Base-by-base conservation (phyloP, 345 rosid species). In the Citropsis articulata region DNA sequence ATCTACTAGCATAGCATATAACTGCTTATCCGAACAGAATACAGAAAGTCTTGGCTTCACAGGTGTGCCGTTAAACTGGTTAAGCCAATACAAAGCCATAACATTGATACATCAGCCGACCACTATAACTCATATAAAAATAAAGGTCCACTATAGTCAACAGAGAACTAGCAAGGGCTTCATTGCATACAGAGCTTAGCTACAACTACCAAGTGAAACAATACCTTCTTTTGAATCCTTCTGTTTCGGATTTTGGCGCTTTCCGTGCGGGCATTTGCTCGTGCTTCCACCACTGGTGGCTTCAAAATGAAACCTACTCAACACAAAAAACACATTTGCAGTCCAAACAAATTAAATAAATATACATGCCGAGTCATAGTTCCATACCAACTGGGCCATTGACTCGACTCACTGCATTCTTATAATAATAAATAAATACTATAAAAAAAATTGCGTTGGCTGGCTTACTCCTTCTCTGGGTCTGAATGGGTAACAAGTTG, bases 1-100 rank as follows among this genome's bases (percentile, higher is more conserved):
- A 84, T 95, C 99, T 1, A 95, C 94, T 82, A 95, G 86, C 95
- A 90, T 87, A 10, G 94, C 98, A 73, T 93, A 93, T 31, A 95
- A 83, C 78, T 95, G 99, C 65, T 92, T 91, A 22, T 91, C 91
- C 27, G 97, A 93, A 84, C 97, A 92, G 88, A 95, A 95, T 25
- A 95, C 98, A 6, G 98, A 93, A 16, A 93, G 90, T 82, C 99
- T 86, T 62, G 98, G 98, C 36, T 86, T 93, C 64, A 77, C 76
- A 24, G 87, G 81, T 45, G 94, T 90, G 79, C 97, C 97, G 25
- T 86, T 90, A 71, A 89, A 92, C 97, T 92, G 84, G 31, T 73
- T 21, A 38, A 71, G 59, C 42, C 66, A 62, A 55, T 63, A 60
- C 42, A 83, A 76, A 73, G 73, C 68, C 73, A 68, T 24, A 77